Percentiles rank a stretch among this genome's conserved stretches.
phyloP scores from a whole-genome alignment of 2,329 filamentous ascomycete species.

The Cladosporium sp. region DNA sequence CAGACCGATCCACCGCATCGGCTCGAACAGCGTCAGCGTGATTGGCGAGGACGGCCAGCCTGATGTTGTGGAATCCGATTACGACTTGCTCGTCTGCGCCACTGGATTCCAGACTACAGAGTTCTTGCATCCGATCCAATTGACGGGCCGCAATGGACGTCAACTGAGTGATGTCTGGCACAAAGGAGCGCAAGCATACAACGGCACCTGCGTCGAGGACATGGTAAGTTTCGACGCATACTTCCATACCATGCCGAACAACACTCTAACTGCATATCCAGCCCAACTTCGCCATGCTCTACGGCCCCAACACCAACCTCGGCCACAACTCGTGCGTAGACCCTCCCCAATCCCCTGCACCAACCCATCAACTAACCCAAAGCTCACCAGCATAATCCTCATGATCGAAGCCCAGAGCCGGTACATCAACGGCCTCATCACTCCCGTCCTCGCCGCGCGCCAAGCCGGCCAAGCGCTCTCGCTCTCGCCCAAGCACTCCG shows the following conservation, averaged over 20 bases:
- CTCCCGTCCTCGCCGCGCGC: constrained; percentile 50
- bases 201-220: constrained; percentile 53
- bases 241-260: background rate
- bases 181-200: constrained; percentile 52
- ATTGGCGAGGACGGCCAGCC: constrained; percentile 35
- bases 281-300: constrained; percentile 53
- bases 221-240: constrained; percentile 29
- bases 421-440: constrained; percentile 55
- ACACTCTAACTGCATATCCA: background rate
- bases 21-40: constrained; percentile 49
- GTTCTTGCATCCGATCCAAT: constrained; percentile 59
- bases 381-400: constrained; percentile 54
- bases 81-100: constrained; percentile 58
- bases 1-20: constrained; percentile 48
- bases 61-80: constrained; percentile 30
- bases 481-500: constrained; percentile 46
- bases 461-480: constrained; percentile 42
- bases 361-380: constrained; percentile 23
- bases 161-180: constrained; percentile 55
- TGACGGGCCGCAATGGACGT: constrained; percentile 48
- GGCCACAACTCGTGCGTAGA: constrained; percentile 30
- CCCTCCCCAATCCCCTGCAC: background rate
- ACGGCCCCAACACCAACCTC: constrained; percentile 58
- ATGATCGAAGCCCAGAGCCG: constrained; percentile 61
- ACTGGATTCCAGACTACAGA: constrained; percentile 61